Conservation (phyloP, 2,329 filamentous ascomycete species). For the Fusarium paranaense region DNA sequence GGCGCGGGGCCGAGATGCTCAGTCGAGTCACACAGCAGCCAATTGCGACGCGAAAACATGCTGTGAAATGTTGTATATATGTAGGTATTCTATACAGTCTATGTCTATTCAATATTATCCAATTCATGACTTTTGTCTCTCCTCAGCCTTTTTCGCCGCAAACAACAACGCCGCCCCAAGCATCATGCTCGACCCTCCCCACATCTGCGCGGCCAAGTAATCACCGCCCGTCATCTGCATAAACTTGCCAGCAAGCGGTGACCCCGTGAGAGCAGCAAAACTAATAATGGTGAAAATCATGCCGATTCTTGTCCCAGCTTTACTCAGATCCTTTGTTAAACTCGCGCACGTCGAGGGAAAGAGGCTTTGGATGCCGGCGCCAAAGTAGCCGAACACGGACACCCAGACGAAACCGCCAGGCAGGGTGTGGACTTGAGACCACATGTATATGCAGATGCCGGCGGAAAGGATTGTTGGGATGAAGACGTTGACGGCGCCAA, state of each 20-base stretch:
- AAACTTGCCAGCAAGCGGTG: constrained; percentile 65
- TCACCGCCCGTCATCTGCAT: constrained; percentile 56
- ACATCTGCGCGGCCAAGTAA: constrained; percentile 64
- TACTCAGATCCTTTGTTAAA: constrained; percentile 64
- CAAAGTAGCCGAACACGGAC: constrained; percentile 72
- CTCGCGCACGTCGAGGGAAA: constrained; percentile 67
- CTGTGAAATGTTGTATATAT: not conserved
- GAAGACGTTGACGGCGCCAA: constrained; percentile 67
- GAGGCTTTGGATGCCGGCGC: constrained; percentile 72
- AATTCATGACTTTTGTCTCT: constrained; percentile 23
- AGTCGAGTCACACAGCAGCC: not conserved
- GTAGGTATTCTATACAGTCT: not conserved
- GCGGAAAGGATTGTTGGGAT: constrained; percentile 62
- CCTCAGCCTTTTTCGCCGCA: constrained; percentile 53
- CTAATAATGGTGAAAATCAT: constrained; percentile 70
- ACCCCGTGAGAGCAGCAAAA: constrained; percentile 64
- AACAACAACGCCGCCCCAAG: constrained; percentile 56
- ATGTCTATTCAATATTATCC: not conserved
- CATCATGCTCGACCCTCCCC: constrained; percentile 59
- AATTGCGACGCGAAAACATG: not conserved
- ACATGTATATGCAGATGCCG: constrained; percentile 60
- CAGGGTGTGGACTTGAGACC: constrained; percentile 61
- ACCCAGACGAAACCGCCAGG: constrained; percentile 66
- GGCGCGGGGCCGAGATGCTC: constrained; percentile 2
- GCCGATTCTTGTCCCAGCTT: constrained; percentile 67